A percentile compares a stretch with the other conserved stretches of the same genome.
phyloP scores from a whole-genome alignment of 805 yeast genomes.

The Yamadazyma nakazawae region DNA sequence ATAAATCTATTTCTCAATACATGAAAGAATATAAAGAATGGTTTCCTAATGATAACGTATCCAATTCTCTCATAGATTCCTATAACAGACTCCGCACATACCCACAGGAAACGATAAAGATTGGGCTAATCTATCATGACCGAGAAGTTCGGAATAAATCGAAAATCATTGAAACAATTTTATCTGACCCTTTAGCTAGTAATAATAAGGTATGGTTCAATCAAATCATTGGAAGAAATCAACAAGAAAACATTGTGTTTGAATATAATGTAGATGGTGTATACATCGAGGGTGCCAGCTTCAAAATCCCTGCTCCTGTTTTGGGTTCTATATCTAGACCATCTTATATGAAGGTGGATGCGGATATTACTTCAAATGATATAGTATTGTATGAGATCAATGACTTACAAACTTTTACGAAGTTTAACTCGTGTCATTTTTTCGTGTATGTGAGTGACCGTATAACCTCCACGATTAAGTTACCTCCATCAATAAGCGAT shows the following conservation, averaged over 20 bases:
- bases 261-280: slow-evolving; percentile 10
- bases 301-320: slow-evolving; percentile 28
- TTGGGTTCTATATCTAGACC: slow-evolving; percentile 26
- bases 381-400: slow-evolving; percentile 16
- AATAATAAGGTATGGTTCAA: slow-evolving; percentile 31
- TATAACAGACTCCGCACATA: slow-evolving; percentile 10
- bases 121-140: slow-evolving; percentile 35
- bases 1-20: slow-evolving; percentile 10
- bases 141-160: slow-evolving; percentile 18
- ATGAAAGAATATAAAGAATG: slow-evolving; percentile 11
- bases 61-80: slow-evolving; percentile 12
- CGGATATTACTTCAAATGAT: slow-evolving; percentile 14
- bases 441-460: slow-evolving; percentile 12
- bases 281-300: slow-evolving; percentile 12
- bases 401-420: slow-evolving; percentile 8
- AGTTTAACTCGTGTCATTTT: slow-evolving; percentile 14
- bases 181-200: slow-evolving; percentile 41
- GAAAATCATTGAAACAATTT: slow-evolving; percentile 31
- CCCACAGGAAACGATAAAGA: slow-evolving; percentile 20
- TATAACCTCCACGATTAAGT: slow-evolving; percentile 7
- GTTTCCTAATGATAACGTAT: slow-evolving; percentile 13
- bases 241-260: slow-evolving; percentile 20
- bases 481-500: slow-evolving; percentile 14
- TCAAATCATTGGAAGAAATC: slow-evolving; percentile 20
- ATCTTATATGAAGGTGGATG: slow-evolving; percentile 14